These are phyloP conservation scores for Podospora comata DNA, from an alignment of 495 filamentous ascomycete genomes.

Conservation along the genomic window DNA sequence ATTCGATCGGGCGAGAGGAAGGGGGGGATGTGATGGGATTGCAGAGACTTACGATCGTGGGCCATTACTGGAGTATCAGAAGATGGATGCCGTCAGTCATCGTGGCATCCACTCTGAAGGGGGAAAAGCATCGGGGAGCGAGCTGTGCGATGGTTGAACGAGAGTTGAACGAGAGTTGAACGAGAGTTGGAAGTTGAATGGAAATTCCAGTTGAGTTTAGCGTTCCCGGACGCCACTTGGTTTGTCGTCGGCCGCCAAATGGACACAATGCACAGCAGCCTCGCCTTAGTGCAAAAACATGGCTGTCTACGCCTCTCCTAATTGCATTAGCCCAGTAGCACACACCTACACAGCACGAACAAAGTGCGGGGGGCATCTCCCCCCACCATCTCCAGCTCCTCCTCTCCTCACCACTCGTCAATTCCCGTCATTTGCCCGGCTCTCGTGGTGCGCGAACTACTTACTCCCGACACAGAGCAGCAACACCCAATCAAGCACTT, in stretches of 20 bases:
- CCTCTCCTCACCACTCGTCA: no score
- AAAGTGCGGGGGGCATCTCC: neutral
- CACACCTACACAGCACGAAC: neutral
- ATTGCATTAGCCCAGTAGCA: neutral
- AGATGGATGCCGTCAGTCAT: neutral
- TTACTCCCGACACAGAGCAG: neutral
- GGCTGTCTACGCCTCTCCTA: neutral
- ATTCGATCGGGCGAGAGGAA: neutral
- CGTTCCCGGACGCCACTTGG: neutral
- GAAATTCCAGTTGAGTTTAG: neutral
- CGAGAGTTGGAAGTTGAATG: neutral
- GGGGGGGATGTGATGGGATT: neutral
- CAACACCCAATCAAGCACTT: neutral
- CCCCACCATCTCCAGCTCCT: neutral
- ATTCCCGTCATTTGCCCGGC: no score
- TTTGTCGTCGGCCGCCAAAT: neutral
- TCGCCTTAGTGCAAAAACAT: neutral
- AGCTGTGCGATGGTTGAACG: neutral
- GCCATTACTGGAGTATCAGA: neutral
- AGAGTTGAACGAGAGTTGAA: no score
- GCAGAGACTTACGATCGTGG: neutral
- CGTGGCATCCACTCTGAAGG: neutral
- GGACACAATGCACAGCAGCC: neutral
- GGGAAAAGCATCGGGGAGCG: neutral
- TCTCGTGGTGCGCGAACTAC: neutral